Evolutionary conservation across 352 stramenopile genomes (phyloP).

Genomic region (Phytophthora pluvialis): DNA sequence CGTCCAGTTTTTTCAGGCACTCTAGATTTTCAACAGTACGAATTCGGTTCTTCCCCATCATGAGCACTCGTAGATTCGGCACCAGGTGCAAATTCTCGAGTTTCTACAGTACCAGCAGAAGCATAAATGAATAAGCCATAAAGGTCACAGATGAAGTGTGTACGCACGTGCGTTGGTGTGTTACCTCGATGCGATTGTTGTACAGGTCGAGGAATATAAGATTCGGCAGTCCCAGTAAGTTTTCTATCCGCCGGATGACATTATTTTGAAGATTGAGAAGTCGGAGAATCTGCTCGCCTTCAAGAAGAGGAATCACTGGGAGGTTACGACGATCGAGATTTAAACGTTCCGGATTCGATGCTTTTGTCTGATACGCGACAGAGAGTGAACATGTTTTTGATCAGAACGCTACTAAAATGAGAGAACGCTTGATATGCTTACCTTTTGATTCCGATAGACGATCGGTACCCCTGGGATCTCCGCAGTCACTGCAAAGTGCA

Average conservation of each 20-base stretch:
- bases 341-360: conserved; percentile 80
- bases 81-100: conserved; percentile 83
- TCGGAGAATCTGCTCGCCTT: conserved; percentile 89
- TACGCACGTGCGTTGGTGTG: neutral
- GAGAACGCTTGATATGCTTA: conserved; percentile 5
- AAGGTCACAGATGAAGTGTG: neutral
- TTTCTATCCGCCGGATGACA: conserved; percentile 82
- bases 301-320: conserved; percentile 79
- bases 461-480: conserved; percentile 74
- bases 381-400: neutral
- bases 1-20: conserved; percentile 89
- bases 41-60: conserved; percentile 92
- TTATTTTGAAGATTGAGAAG: conserved; percentile 95
- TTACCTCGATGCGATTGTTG: conserved; percentile 91
- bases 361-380: conserved; percentile 50
- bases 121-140: neutral
- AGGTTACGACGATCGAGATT: conserved; percentile 91
- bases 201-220: conserved; percentile 94
- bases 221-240: conserved; percentile 85
- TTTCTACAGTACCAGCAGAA: conserved; percentile 45
- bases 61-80: conserved; percentile 90
- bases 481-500: conserved; percentile 78
- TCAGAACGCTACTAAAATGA: neutral
- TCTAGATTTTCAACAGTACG: conserved; percentile 86
- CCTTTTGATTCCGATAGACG: conserved; percentile 77